Base-by-base conservation (phyloP, 2,329 filamentous ascomycete species). In the Leptographium radiaticola region DNA sequence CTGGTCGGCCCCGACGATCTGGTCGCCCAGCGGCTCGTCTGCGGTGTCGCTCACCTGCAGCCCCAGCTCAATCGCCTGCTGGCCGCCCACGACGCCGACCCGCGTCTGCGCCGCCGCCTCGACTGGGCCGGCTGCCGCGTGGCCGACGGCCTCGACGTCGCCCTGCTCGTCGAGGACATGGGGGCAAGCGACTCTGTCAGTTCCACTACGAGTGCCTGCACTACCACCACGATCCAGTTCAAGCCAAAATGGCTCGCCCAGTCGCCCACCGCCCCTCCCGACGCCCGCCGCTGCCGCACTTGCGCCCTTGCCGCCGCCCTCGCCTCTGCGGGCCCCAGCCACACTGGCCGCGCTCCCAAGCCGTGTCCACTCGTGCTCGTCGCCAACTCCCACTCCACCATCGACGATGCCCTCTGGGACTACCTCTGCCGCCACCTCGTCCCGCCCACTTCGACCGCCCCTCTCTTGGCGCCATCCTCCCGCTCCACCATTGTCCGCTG, bases 181-280 rank as follows among this genome's bases (percentile, higher is more conserved):
- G 77, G 75, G 25, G 25, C 25, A 2, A 25, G 25, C 25, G 25
- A n/a, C n/a, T n/a, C n/a, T n/a, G n/a, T n/a, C n/a, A n/a, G n/a
- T n/a, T n/a, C n/a, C n/a, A n/a, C n/a, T n/a, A n/a, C n/a, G n/a
- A n/a, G n/a, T n/a, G n/a, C n/a, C n/a, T n/a, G n/a, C n/a, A n/a
- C 10, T 34, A 25, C 20, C 34, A 9, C 67, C 7, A 64, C 86
- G 36, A 70, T 87, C 54, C 86, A 91, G 65, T 85, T 91, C 68
- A 93, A 93, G 65, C 87, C 87, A 15, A 93, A 93, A 68, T 93
- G 87, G 87, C 76, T 93, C 31, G 70, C 75, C 10, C 86, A 89
- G 65, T 90, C 86, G 2, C 86, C 83, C 5, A 81, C 79, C 40
- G 86, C 87, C 0, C 87, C 87, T 1, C 31, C 64, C 0, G 67